Base-by-base conservation (phyloP, 768 basidiomycete species). In the Kwoniella mangroviensis region DNA sequence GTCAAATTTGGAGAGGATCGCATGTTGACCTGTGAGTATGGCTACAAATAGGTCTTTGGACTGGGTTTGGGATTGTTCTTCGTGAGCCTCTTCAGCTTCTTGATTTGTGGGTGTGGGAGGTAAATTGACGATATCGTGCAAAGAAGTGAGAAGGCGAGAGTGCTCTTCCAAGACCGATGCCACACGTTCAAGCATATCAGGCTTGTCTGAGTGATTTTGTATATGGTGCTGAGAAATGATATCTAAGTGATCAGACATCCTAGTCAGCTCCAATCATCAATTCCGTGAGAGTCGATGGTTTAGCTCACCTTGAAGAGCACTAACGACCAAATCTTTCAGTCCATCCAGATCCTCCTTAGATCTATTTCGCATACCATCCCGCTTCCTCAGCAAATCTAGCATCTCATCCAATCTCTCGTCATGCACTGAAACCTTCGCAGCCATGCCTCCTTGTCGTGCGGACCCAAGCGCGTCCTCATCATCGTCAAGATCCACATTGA, bases 21-120 rank as follows among this genome's bases (percentile, higher is more conserved):
- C 70, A 63, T 67, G 69, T 62, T 70, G 69, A 2, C 69, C 64
- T 41, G 69, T 61, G 5, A 70, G 22, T 19, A 70, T 65, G 6
- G 63, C 69, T 17, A 54, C 51, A 22, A 70, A 56, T 26, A 70
- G 26, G 13, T 70, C 69, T 34, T 54, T n/a, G 11, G 63, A 41
- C 12, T 42, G 57, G 11, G 64, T 17, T 49, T 34, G 22, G 7
- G 54, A 22, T 21, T 55, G 22, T 5, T 45, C 51, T 9, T 56
- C 54, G 9, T 40, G 19, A 43, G 1, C 26, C 53, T 1, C 34
- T 34, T 7, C 6, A 34, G 34, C 34, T 34, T 34, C 34, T 1
- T 34, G 34, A 34, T 34, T n/a, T 5, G 17, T 19, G 26, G 43
- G 51, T 13, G 54, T 55, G 3, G 9, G n/a, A 40, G 65, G 24